Base-by-base conservation (phyloP, 495 filamentous ascomycete species). In the Parmelia sp. region DNA sequence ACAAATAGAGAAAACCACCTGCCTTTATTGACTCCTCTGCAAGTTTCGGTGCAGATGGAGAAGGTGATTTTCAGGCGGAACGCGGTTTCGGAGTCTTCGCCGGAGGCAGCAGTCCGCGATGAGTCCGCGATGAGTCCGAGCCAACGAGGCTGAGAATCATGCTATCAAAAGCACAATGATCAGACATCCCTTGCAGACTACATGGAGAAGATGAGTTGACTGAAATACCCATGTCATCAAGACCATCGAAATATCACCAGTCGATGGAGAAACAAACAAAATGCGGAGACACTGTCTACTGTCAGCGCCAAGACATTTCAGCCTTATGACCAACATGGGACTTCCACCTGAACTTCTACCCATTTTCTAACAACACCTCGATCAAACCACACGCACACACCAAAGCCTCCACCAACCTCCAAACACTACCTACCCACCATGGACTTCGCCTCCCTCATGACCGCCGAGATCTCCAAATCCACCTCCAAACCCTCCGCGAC, bases 361-460 rank as follows among this genome's bases (percentile, higher is more conserved):
- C n/a, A n/a, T n/a, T n/a, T n/a, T n/a, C n/a, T n/a, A n/a, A n/a
- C 23, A 51, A 27, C 44, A 45, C 42, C 2, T 47, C 4, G 19
- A 47, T 3, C 14, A 31, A 53, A 31, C 14, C 3, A n/a, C 15
- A n/a, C 4, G 10, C 8, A 47, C n/a, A 23, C 44, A 47, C 44
- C 44, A 51, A 27, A 10, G 14, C 11, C 9, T 53, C 15, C 49
- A 31, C 49, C 17, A 36, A 36, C 10, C 35, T 36, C 25, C 14
- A 29, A 29, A 29, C 4, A 5, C 27, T 9, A 14, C 49, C 29
- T 29, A 10, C 17, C n/a, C 60, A 78, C 33, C 71, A 98, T 98
- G 94, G 92, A 98, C 75, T 97, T 98, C 81, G 91, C 90, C 57
- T 82, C 90, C 14, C 80, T 98, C 47, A 93, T 98, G 89, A 84